These are phyloP conservation scores for Exophiala sp. DNA, from an alignment of 2,329 filamentous ascomycete species.

Conservation along the genomic window DNA sequence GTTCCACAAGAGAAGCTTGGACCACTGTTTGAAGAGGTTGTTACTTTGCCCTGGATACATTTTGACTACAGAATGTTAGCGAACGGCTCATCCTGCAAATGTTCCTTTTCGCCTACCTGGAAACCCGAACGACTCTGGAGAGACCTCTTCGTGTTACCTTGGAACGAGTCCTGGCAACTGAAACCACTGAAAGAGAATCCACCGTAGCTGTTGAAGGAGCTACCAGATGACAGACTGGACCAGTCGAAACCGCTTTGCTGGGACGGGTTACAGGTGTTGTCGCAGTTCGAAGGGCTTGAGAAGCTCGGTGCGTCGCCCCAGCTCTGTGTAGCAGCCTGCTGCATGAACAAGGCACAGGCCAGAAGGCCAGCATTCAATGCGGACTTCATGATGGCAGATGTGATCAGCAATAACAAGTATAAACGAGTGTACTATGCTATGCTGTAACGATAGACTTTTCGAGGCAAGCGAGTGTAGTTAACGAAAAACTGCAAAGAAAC, in stretches of 20 bases:
- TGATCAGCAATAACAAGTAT: constrained; percentile 4
- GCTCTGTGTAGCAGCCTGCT: constrained; percentile 41
- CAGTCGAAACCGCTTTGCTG: constrained; percentile 73
- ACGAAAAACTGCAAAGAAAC: constrained; percentile 35
- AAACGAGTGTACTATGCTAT: constrained; percentile 11
- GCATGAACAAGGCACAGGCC: constrained; percentile 44
- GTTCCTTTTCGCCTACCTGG: constrained; percentile 10
- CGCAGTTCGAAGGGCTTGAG: constrained; percentile 65
- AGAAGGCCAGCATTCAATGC: constrained; percentile 36
- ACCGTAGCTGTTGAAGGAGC: constrained; percentile 60
- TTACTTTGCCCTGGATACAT: constrained; percentile 57
- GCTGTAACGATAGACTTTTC: constrained; percentile 3
- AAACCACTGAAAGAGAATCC: constrained; percentile 74
- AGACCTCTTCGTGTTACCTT: constrained; percentile 51
- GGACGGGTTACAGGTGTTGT: constrained; percentile 72
- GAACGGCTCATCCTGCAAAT: constrained; percentile 24
- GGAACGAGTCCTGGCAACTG: constrained; percentile 60
- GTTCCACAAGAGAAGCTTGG: constrained; percentile 59
- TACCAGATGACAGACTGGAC: constrained; percentile 58
- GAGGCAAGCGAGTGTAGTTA: not conserved
- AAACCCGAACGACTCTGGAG: constrained; percentile 41
- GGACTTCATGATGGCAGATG: constrained; percentile 23
- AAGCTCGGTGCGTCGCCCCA: constrained; percentile 57
- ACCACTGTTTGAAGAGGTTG: constrained; percentile 39
- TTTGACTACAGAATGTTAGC: constrained; percentile 53